Base-by-base conservation (phyloP, 306 rosid genomes). In the Cyamopsis tetragonoloba region DNA sequence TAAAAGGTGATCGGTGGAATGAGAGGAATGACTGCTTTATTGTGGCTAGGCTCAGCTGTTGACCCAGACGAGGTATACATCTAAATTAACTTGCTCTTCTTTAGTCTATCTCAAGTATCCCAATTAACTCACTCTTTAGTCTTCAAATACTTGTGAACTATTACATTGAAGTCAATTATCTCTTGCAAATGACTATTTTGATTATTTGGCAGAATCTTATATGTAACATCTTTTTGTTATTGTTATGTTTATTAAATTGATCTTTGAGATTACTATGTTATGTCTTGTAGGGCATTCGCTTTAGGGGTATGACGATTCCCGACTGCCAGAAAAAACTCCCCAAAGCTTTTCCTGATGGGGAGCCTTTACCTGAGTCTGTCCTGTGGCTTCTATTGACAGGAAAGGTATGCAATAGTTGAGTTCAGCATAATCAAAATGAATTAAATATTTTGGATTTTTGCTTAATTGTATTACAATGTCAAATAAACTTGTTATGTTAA, bases 1-100 rank as follows among this genome's bases (percentile, higher is more conserved):
- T 77, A 14, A 55, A 73, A 95, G 99, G 97, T 95, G 42, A 81
- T 95, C 62, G 99, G 99, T 73, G 97, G 97, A 74, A 95, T 95
- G 99, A 90, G 99, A 65, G 97, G 99, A 86, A 95, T 90, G 97
- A 88, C 99, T 0, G 97, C 95, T 63, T 77, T 95, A 64, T 82
- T 95, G 32, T 95, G 99, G 99, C 89, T 85, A 75, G 89, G 95
- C 70, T 95, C 99, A 66, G 79, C 91, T 50, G 96, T 95, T 66
- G 99, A 95, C 76, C 96, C 97, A 2, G 99, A 95, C 17, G 99
- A 95, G 97, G 99, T 95, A 77, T 74, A 4, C 10, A 19, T 71
- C 80, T 54, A 53, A 67, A 47, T 62, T 68, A 66, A 61, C 70
- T 15, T 44, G 9, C n/a, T 62, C 79, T 59, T 39, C n/a, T n/a